Conservation (phyloP, 805 yeast genomes). For the Starmerella apis region DNA sequence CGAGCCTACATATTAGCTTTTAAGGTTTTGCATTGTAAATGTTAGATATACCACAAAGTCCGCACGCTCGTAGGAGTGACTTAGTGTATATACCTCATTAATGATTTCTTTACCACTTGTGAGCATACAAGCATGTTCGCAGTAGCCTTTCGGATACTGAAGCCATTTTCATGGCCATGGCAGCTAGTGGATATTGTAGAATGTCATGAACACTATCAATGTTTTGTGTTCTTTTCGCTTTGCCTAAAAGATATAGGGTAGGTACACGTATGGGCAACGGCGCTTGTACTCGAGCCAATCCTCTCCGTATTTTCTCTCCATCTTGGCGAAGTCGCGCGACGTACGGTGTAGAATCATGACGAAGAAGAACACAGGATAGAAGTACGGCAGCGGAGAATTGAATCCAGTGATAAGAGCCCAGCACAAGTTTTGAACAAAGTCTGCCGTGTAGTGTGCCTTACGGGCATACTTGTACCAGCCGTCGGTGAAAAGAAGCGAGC, state of each 20-base stretch:
- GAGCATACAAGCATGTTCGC: too few relatives aligned
- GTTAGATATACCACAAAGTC: too few relatives aligned
- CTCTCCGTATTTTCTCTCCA: slow-evolving; percentile 77
- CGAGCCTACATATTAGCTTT: too few relatives aligned
- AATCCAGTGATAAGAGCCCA: slow-evolving; percentile 93
- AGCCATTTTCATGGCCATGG: too few relatives aligned
- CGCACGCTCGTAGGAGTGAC: too few relatives aligned
- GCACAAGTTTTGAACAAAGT: slow-evolving; percentile 71
- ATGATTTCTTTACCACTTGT: too few relatives aligned
- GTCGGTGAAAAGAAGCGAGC: slow-evolving; percentile 73
- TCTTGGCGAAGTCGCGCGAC: slow-evolving; percentile 73
- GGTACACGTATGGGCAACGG: slow-evolving; percentile 83
- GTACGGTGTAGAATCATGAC: slow-evolving; percentile 83
- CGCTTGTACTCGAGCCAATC: slow-evolving; percentile 85
- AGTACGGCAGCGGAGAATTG: slow-evolving; percentile 85
- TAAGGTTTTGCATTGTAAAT: too few relatives aligned
- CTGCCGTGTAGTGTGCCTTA: slow-evolving; percentile 92
- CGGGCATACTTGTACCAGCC: slow-evolving; percentile 94
- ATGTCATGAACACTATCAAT: background rate
- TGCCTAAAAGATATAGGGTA: slow-evolving; percentile 69
- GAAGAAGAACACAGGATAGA: slow-evolving; percentile 85
- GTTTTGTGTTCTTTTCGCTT: background rate
- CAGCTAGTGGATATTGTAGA: too few relatives aligned
- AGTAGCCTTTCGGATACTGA: too few relatives aligned
- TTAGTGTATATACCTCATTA: too few relatives aligned